phyloP scores from a whole-genome alignment of 2,329 filamentous ascomycete species.

The Lachnellula willkommii region DNA sequence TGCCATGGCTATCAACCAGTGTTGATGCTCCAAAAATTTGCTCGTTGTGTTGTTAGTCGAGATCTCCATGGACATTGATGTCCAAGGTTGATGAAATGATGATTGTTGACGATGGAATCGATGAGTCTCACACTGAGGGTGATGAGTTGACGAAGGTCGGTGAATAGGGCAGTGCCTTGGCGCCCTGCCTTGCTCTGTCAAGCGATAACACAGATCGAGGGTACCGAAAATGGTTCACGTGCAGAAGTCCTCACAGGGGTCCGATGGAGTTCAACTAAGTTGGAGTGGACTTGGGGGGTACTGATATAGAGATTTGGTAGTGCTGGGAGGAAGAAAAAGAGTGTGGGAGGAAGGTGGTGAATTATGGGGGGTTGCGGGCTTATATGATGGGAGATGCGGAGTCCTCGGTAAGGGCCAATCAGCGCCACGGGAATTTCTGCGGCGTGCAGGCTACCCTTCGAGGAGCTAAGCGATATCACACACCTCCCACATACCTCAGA shows the following conservation, averaged over 20 bases:
- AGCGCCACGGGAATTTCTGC: slow-evolving; percentile 8
- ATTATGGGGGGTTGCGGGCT: slow-evolving; percentile 23
- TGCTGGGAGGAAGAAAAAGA: slow-evolving; percentile 15
- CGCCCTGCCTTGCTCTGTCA: slow-evolving; percentile 16
- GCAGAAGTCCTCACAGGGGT: slow-evolving; percentile 21
- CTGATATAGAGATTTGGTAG: slow-evolving; percentile 13
- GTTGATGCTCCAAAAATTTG: background rate
- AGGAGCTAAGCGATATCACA: slow-evolving; percentile 20
- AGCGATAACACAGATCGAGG: slow-evolving; percentile 28
- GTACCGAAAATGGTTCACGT: slow-evolving; percentile 27
- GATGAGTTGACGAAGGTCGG: slow-evolving; percentile 21
- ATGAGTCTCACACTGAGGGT: slow-evolving; percentile 14
- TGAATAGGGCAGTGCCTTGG: slow-evolving; percentile 21
- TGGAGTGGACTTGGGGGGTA: slow-evolving; percentile 23
- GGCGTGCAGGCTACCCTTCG: slow-evolving; percentile 11
- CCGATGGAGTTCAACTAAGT: slow-evolving; percentile 19
- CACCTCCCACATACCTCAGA: background rate
- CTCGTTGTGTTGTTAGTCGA: background rate
- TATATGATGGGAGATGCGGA: slow-evolving; percentile 22
- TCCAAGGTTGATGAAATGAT: slow-evolving; percentile 14
- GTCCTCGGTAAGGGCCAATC: slow-evolving; percentile 14
- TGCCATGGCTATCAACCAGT: background rate
- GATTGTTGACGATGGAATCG: slow-evolving; percentile 13
- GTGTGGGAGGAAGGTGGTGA: slow-evolving; percentile 27
- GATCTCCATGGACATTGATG: background rate